phyloP scores from a whole-genome alignment of 176 grass and related monocot genomes.

The Elaeis guineensis region DNA sequence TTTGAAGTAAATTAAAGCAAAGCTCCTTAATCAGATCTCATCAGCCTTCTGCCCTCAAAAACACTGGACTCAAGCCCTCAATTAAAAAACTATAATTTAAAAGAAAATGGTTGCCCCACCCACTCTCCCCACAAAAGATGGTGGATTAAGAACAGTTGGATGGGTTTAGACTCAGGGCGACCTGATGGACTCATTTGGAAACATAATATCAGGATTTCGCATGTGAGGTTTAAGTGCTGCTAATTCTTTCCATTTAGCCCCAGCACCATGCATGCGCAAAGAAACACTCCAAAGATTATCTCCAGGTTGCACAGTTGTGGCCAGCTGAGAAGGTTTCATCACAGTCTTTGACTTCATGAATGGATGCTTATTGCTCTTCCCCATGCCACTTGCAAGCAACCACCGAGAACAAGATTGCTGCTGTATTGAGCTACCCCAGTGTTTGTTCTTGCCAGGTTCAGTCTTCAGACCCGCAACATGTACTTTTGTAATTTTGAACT shows the following conservation, averaged over 20 bases:
- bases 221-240: conserved; percentile 38
- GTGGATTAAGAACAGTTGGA: too few relatives aligned
- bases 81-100: too few relatives aligned
- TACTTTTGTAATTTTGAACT: conserved; percentile 86
- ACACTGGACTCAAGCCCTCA: too few relatives aligned
- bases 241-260: conserved; percentile 42
- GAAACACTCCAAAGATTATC: conserved; percentile 94
- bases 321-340: conserved; percentile 18
- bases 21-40: too few relatives aligned
- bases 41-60: too few relatives aligned
- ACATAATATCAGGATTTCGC: conserved; percentile 70
- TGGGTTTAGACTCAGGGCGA: conserved; percentile 25
- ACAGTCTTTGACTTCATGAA: conserved; percentile 65
- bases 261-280: conserved; percentile 55
- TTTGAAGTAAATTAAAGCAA: too few relatives aligned
- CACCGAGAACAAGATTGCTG: conserved; percentile 87
- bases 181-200: conserved; percentile 54
- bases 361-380: conserved; percentile 73
- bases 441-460: conserved; percentile 56
- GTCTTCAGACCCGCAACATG: conserved; percentile 90
- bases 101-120: too few relatives aligned
- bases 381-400: conserved; percentile 87
- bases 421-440: conserved; percentile 71
- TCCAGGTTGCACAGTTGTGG: conserved; percentile 29
- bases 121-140: too few relatives aligned